Evolutionary conservation across 805 yeast species (phyloP), one percentile per base, ranked within the genome.

Genomic region (Spathaspora gorwiae): DNA sequence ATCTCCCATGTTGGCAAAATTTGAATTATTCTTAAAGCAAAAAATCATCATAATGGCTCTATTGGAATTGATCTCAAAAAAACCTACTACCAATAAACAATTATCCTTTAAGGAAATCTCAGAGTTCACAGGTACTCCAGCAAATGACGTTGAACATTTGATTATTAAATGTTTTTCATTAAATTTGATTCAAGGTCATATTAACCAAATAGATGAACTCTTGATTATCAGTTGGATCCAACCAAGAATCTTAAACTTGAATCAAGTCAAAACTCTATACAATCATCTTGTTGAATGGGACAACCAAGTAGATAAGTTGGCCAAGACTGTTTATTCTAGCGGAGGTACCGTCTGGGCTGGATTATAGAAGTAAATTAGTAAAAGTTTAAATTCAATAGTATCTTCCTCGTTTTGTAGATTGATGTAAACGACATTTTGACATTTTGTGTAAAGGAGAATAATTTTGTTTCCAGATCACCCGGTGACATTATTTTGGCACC

Each of bases 221-320:
- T 86, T 94, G 46, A 81, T 84, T 31, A 82, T 94, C 40, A 81
- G 86, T 26, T 94, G 99, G 99, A 84, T 92, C 50, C 98, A 94
- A 73, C 98, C 99, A 47, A 78, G 98, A 58, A 87, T 90, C 45
- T 84, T 94, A 76, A 88, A 88, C 58, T 74, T 73, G 51, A 79
- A 79, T 37, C 99, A 94, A 72, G 85, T 92, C 47, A 78, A 74
- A 46, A 75, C 75, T 37, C 88, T 94, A 86, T 81, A 81, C 52
- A 73, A 75, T 43, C 85, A 87, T 56, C 76, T 94, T 59, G 73
- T 73, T 26, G 75, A 73, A 42, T 94, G 99, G 99, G 84, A 86
- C 54, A 62, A 65, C 44, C 83, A 83, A 54, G 97, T 92, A 26
- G 74, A 75, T 34, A 72, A 73, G 31, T 74, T 94, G 54, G 85